Base-by-base conservation (phyloP, 257 asterid species). In the Solanum habrochaites region DNA sequence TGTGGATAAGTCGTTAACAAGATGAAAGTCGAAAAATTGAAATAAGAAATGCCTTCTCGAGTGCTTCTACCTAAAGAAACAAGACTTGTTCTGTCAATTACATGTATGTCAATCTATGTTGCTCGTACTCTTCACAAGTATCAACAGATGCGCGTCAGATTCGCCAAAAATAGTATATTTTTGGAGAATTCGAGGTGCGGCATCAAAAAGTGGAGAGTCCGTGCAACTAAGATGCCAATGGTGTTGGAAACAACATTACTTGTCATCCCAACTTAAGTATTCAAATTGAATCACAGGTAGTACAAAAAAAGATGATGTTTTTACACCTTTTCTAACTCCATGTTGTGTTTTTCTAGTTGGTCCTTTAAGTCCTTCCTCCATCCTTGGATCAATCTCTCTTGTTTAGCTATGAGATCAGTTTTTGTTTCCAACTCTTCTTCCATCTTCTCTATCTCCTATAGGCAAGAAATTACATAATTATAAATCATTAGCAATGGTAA, bases 401-500 rank as follows among this genome's bases (percentile, higher is more conserved):
- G 96, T 90, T 94, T 90, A 62, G 74, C 74, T 74, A 97, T 94
- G 70, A 97, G 93, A 87, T 90, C 94, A 16, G 64, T 87, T 94
- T 93, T 95, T 58, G 85, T 89, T 88, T 92, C 93, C 91, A 95
- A 89, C 91, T 95, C 99, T 87, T 94, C 95, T 87, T 97, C 98
- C 99, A 97, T 94, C 89, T 23, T 89, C 29, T 92, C 92, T 20
- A 97, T 97, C 89, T 94, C 99, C 99, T 95, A 58, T 29, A 83
- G 40, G 74, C 14, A 67, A 67, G 43, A 39, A n/a, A 25, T 52
- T 16, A 52, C 62, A 52, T 25, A 72, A 39, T 20, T 47, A 31
- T 14, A 42, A 85, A 27, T n/a, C 62, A 62, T 21, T 35, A 88
- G 32, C 70, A 58, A 37, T 42, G 56, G 23, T 40, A 87, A 74